A percentile compares a stretch with the other conserved stretches of the same genome.
These are phyloP conservation scores for Metschnikowia koreensis DNA, from an alignment of 805 yeast genomes.

Conservation along the genomic window DNA sequence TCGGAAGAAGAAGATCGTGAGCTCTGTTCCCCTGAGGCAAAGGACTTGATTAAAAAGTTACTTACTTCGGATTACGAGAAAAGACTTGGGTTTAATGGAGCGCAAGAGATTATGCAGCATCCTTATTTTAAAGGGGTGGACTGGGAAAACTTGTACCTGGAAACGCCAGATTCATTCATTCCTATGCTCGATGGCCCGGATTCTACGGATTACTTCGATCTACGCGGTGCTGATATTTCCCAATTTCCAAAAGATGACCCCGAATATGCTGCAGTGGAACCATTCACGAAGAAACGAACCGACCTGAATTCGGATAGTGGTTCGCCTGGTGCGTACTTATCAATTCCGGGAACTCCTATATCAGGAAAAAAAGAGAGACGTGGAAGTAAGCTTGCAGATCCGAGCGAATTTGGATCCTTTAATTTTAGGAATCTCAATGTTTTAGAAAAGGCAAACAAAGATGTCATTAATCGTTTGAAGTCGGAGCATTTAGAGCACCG, in stretches of 20 bases:
- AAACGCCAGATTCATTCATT: constrained; percentile 71
- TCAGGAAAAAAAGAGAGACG: constrained; percentile 58
- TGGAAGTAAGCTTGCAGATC: constrained; percentile 68
- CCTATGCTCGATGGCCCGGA: constrained; percentile 80
- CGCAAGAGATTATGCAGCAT: constrained; percentile 75
- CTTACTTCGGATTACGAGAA: constrained; percentile 60
- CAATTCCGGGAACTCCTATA: constrained; percentile 22
- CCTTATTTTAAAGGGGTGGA: constrained; percentile 69
- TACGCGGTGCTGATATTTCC: constrained; percentile 78
- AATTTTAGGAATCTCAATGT: constrained; percentile 86
- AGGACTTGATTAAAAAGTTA: constrained; percentile 65
- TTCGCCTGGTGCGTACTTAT: constrained; percentile 12
- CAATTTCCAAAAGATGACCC: constrained; percentile 55
- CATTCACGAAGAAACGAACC: constrained; percentile 52
- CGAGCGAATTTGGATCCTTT: constrained; percentile 87
- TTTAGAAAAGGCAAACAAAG: constrained; percentile 90
- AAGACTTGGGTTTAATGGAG: constrained; percentile 78
- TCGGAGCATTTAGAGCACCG: constrained; percentile 72
- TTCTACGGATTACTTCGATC: constrained; percentile 86
- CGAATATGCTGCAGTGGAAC: constrained; percentile 4
- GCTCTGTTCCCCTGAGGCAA: constrained; percentile 63
- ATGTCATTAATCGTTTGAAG: constrained; percentile 82
- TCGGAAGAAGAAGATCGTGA: constrained; percentile 50
- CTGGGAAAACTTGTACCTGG: constrained; percentile 72
- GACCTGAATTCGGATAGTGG: constrained; percentile 26